Conservation (phyloP, 208 protist species). For the Wallacemonas sp. region DNA sequence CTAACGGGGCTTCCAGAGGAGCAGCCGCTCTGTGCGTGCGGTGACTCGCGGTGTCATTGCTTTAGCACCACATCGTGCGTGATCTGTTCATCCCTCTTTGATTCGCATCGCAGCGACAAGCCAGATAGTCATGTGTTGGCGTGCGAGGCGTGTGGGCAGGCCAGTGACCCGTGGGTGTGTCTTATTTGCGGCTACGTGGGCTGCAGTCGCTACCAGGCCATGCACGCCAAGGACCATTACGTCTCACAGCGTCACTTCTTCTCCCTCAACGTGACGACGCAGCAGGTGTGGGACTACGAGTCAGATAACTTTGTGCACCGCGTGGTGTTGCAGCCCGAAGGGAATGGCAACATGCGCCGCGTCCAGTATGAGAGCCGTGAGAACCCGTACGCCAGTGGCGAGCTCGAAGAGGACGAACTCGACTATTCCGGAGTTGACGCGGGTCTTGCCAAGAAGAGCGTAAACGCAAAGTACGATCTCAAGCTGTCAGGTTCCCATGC, state of each 20-base stretch:
- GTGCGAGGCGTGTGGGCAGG: constrained; percentile 68
- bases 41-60: constrained; percentile 40
- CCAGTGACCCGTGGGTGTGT: constrained; percentile 89
- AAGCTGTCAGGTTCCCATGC: constrained; percentile 71
- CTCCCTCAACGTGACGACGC: constrained; percentile 88
- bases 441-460: constrained; percentile 59
- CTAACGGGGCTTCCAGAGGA: constrained; percentile 53
- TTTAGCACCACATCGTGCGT: constrained; percentile 52
- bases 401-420: constrained; percentile 1
- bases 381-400: constrained; percentile 20
- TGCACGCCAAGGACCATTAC: constrained; percentile 88
- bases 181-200: constrained; percentile 91
- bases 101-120: constrained; percentile 20
- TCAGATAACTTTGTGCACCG: constrained; percentile 90
- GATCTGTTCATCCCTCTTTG: constrained; percentile 54
- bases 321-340: constrained; percentile 67
- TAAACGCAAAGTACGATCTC: constrained; percentile 82
- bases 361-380: constrained; percentile 76
- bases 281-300: constrained; percentile 94
- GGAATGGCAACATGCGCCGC: constrained; percentile 49
- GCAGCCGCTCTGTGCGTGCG: constrained; percentile 47
- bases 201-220: constrained; percentile 91
- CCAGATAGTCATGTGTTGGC: constrained; percentile 16
- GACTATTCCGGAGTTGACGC: not conserved
- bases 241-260: constrained; percentile 66